phyloP scores from a whole-genome alignment of 768 basidiomycete genomes.

The Mycena amicta region DNA sequence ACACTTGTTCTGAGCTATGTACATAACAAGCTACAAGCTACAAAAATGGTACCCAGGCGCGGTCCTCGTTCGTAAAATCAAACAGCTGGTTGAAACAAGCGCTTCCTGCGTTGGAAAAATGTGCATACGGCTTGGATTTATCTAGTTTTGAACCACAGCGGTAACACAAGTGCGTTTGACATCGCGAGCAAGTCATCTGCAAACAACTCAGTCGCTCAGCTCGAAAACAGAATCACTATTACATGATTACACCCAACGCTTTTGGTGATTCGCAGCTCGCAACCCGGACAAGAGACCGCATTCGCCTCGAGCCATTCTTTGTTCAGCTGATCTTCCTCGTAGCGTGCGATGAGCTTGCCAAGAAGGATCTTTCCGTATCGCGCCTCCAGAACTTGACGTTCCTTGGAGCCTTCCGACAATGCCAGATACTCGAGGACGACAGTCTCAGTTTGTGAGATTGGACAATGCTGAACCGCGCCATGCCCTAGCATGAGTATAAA shows the following conservation, averaged over 20 bases:
- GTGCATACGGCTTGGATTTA: constrained; percentile 58
- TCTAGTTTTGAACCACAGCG: constrained; percentile 64
- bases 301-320: constrained; percentile 68
- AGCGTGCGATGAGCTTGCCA: constrained; percentile 57
- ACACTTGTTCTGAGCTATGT: background rate
- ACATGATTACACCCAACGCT: constrained; percentile 84
- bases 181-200: constrained; percentile 81
- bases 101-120: constrained; percentile 59
- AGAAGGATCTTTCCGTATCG: constrained; percentile 68
- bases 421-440: constrained; percentile 70
- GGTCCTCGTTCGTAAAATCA: constrained; percentile 38
- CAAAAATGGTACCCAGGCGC: background rate
- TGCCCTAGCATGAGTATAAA: constrained; percentile 56
- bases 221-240: constrained; percentile 3
- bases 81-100: constrained; percentile 70
- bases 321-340: constrained; percentile 77
- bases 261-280: constrained; percentile 74
- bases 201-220: background rate
- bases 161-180: constrained; percentile 80
- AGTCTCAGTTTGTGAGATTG: constrained; percentile 64
- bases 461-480: constrained; percentile 74
- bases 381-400: constrained; percentile 56
- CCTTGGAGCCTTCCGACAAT: constrained; percentile 51
- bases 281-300: constrained; percentile 76
- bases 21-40: background rate